phyloP scores from a whole-genome alignment of 768 basidiomycete species.

The Serendipita sp. region DNA sequence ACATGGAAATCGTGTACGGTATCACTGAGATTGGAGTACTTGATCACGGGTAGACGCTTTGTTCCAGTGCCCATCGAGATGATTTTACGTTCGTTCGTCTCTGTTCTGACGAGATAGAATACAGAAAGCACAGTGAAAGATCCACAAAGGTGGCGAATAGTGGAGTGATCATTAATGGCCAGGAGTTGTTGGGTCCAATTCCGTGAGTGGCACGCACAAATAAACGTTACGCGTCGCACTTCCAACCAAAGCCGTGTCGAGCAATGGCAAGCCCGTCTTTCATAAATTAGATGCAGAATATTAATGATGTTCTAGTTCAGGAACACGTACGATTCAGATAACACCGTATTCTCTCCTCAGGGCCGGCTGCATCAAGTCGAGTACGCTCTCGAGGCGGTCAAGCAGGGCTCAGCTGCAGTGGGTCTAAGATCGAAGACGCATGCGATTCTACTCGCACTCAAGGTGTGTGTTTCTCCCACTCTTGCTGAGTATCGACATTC shows the following conservation, averaged over 20 bases:
- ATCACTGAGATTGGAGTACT: conserved; percentile 55
- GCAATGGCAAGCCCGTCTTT: conserved; percentile 1
- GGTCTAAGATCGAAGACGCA: conserved; percentile 93
- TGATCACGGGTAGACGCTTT: conserved; percentile 59
- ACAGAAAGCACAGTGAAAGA: conserved; percentile 45
- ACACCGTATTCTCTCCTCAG: conserved; percentile 93
- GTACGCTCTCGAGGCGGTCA: conserved; percentile 97
- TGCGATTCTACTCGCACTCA: conserved; percentile 79
- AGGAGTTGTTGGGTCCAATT: not conserved
- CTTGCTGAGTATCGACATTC: not conserved
- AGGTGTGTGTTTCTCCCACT: conserved; percentile 34
- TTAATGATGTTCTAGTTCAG: conserved; percentile 42
- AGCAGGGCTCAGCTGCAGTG: conserved; percentile 98
- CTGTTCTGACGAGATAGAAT: conserved; percentile 28
- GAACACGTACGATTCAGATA: conserved; percentile 97
- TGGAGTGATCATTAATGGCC: not conserved
- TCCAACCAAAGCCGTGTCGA: not conserved
- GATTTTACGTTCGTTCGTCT: not conserved
- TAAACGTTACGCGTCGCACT: not conserved
- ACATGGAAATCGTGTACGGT: conserved; percentile 82
- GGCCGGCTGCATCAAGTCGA: conserved; percentile 95
- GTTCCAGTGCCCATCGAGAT: conserved; percentile 70
- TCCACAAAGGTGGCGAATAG: not conserved
- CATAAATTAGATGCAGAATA: not conserved
- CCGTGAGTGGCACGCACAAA: not conserved